Percentiles rank a stretch among this genome's conserved stretches.
Conservation (phyloP, 768 basidiomycete genomes). For the Clitopilus passeckerianus region DNA sequence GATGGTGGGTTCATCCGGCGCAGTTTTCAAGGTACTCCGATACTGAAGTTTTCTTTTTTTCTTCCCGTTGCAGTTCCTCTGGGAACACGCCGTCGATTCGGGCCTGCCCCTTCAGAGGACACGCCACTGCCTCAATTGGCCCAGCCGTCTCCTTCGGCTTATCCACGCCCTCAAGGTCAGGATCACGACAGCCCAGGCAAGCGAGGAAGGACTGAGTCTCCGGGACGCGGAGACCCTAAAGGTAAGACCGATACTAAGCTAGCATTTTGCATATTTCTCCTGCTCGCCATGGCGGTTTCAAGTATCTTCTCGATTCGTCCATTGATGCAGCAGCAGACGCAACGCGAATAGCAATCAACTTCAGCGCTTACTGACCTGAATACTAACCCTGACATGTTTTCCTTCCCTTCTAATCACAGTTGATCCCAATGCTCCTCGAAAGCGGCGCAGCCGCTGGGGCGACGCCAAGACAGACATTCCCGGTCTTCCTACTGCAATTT, state of each 20-base stretch:
- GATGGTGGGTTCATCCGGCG: slow-evolving; percentile 51
- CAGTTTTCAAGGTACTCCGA: slow-evolving; percentile 6
- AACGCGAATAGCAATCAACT: slow-evolving; percentile 27
- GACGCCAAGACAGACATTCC: slow-evolving; percentile 89
- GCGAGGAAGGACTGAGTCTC: slow-evolving; percentile 66
- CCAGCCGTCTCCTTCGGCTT: slow-evolving; percentile 82
- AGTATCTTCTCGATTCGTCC: slow-evolving; percentile 14
- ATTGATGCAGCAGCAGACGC: slow-evolving; percentile 15
- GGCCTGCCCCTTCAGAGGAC: slow-evolving; percentile 82
- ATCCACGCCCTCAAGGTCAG: slow-evolving; percentile 61
- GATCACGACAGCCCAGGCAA: slow-evolving; percentile 53
- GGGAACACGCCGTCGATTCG: slow-evolving; percentile 87
- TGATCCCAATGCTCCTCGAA: slow-evolving; percentile 84
- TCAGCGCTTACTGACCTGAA: slow-evolving; percentile 34
- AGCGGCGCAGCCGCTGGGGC: slow-evolving; percentile 97
- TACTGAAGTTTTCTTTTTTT: slow-evolving; percentile 4
- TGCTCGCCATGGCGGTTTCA: slow-evolving; percentile 11
- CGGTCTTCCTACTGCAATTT: slow-evolving; percentile 91
- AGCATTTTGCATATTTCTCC: slow-evolving; percentile 3
- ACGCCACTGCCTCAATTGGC: slow-evolving; percentile 78
- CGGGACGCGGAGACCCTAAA: slow-evolving; percentile 54
- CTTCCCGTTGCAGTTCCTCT: slow-evolving; percentile 54
- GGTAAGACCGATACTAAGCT: slow-evolving; percentile 53
- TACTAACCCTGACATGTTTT: slow-evolving; percentile 55
- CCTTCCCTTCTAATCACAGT: slow-evolving; percentile 48